A percentile compares a stretch with the other conserved stretches of the same genome.
Evolutionary conservation across 1,284 basidiomycete species (phyloP).

Genomic region (Volvariella volvacea): DNA sequence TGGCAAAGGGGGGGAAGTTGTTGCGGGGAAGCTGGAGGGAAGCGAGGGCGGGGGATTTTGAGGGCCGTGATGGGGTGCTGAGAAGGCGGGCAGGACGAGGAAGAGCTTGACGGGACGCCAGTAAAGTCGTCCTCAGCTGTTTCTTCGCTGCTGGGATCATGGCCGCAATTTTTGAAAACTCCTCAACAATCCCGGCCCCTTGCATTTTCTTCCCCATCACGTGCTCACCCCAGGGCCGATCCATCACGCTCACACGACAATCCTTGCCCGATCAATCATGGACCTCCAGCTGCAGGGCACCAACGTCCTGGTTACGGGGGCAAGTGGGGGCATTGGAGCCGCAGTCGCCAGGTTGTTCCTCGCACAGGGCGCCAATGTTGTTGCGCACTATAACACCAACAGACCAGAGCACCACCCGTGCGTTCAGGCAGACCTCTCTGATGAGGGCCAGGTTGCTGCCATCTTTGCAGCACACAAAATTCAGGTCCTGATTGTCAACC

Average conservation of each 20-base stretch:
- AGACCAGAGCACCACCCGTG: slow-evolving; percentile 27
- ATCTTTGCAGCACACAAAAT: slow-evolving; percentile 43
- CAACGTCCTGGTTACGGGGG: slow-evolving; percentile 31
- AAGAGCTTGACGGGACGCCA: slow-evolving; percentile 60
- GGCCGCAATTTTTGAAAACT: neutral
- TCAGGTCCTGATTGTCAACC: slow-evolving; percentile 58
- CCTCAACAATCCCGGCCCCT: neutral
- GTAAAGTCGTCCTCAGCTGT: slow-evolving; percentile 49
- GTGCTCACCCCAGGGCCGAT: no score
- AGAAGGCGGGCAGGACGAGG: slow-evolving; percentile 63
- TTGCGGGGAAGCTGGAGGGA: slow-evolving; percentile 28
- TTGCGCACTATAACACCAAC: slow-evolving; percentile 67
- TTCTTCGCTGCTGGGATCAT: slow-evolving; percentile 41
- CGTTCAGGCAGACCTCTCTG: slow-evolving; percentile 52
- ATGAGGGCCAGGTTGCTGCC: slow-evolving; percentile 43
- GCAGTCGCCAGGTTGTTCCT: slow-evolving; percentile 49
- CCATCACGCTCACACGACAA: neutral
- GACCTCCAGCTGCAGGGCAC: neutral
- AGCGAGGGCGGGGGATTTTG: slow-evolving; percentile 45
- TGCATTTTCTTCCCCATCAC: neutral
- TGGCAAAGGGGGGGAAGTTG: slow-evolving; percentile 35
- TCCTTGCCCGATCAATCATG: neutral
- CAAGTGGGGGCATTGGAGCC: slow-evolving; percentile 63
- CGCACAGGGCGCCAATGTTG: slow-evolving; percentile 67
- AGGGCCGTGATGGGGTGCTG: slow-evolving; percentile 50